Conservation (phyloP, 495 filamentous ascomycete genomes). For the Geoglossum glabrum region DNA sequence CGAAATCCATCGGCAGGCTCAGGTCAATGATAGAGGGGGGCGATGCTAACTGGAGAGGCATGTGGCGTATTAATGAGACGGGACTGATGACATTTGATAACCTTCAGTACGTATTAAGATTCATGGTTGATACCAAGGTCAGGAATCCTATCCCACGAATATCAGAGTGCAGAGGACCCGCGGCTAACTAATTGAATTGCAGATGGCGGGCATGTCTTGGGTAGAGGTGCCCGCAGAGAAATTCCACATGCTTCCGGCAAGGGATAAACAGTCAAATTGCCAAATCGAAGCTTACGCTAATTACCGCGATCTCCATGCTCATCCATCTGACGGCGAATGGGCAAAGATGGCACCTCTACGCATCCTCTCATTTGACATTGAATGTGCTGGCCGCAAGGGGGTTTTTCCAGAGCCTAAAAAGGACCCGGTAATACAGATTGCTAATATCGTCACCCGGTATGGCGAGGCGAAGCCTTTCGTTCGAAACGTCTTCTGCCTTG, state of each 20-base stretch:
- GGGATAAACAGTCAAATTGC: slow-evolving; percentile 63
- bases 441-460: slow-evolving; percentile 89
- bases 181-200: not conserved
- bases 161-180: not conserved
- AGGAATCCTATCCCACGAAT: slow-evolving; percentile 8
- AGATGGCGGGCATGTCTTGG: slow-evolving; percentile 93
- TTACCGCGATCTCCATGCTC: slow-evolving; percentile 67
- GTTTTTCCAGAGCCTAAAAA: slow-evolving; percentile 83
- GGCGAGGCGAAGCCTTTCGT: slow-evolving; percentile 92
- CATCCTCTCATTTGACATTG: slow-evolving; percentile 92
- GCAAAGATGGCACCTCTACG: slow-evolving; percentile 94
- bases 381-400: slow-evolving; percentile 92
- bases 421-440: slow-evolving; percentile 96
- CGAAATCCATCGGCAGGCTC: slow-evolving; percentile 54
- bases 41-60: slow-evolving; percentile 68
- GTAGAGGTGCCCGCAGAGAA: slow-evolving; percentile 60
- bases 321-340: slow-evolving; percentile 85
- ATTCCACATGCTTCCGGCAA: slow-evolving; percentile 41
- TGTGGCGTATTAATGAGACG: slow-evolving; percentile 46
- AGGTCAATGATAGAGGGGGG: slow-evolving; percentile 51
- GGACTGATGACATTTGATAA: slow-evolving; percentile 75
- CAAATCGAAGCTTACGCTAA: slow-evolving; percentile 81
- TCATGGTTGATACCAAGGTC: slow-evolving; percentile 90
- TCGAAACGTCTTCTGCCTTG: slow-evolving; percentile 86
- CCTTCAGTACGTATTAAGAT: slow-evolving; percentile 83